A percentile compares a stretch with the other conserved stretches of the same genome.
Conservation (phyloP, 2,329 filamentous ascomycete species). For the Claviceps sp. region DNA sequence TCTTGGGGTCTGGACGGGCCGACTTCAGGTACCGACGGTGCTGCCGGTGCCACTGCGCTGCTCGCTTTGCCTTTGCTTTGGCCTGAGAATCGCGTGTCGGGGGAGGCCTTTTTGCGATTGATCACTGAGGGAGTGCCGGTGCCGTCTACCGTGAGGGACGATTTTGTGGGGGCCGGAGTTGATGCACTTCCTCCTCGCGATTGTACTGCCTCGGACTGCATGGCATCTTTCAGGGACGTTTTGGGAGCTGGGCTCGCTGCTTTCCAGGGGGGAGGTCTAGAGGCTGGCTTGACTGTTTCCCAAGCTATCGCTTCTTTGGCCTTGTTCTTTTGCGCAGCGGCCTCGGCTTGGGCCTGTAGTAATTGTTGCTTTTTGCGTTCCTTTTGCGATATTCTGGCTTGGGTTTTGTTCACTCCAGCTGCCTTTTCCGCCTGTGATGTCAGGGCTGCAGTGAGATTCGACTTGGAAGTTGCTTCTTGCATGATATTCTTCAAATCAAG, state of each 20-base stretch:
- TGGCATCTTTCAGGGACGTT: slow-evolving; percentile 35
- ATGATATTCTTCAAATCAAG: slow-evolving; percentile 69
- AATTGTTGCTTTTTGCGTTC: slow-evolving; percentile 78
- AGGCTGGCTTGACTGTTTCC: slow-evolving; percentile 27
- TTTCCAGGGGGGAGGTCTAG: slow-evolving; percentile 52
- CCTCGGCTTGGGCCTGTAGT: slow-evolving; percentile 38
- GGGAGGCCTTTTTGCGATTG: slow-evolving; percentile 39
- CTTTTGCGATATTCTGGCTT: slow-evolving; percentile 70
- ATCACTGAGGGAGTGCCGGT: slow-evolving; percentile 24
- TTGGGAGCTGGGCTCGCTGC: slow-evolving; percentile 34
- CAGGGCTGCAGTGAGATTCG: slow-evolving; percentile 40
- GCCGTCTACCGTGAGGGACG: slow-evolving; percentile 29
- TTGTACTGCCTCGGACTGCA: slow-evolving; percentile 19
- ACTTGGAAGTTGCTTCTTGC: slow-evolving; percentile 39
- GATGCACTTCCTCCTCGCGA: slow-evolving; percentile 11
- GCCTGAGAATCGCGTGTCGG: slow-evolving; percentile 49
- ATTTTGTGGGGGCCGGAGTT: slow-evolving; percentile 22
- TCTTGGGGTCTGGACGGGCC: slow-evolving; percentile 14
- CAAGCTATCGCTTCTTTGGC: slow-evolving; percentile 25
- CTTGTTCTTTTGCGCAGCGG: slow-evolving; percentile 21
- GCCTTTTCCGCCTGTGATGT: slow-evolving; percentile 35
- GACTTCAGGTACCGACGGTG: slow-evolving; percentile 14
- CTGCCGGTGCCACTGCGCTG: slow-evolving; percentile 10
- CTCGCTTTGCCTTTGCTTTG: slow-evolving; percentile 28
- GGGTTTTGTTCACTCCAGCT: slow-evolving; percentile 21